phyloP scores from a whole-genome alignment of 2,329 filamentous ascomycete species.

The Fusarium vanettenii region DNA sequence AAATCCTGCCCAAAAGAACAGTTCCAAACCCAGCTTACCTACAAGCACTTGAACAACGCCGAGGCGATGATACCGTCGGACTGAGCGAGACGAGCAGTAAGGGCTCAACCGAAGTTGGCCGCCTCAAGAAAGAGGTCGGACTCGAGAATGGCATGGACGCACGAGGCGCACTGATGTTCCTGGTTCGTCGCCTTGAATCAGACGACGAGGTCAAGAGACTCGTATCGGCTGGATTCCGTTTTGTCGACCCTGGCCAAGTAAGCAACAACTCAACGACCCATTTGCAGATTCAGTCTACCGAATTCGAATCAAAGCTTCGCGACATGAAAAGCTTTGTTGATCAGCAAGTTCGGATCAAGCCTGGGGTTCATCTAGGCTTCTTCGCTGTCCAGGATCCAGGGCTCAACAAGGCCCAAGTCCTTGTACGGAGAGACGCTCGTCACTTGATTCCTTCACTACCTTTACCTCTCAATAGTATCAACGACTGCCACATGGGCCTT shows the following conservation, averaged over 20 bases:
- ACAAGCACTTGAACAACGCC: background rate
- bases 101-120: background rate
- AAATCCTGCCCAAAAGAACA: background rate
- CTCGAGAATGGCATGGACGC: background rate
- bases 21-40: background rate
- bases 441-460: background rate
- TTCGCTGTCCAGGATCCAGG: background rate
- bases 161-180: background rate
- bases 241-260: background rate
- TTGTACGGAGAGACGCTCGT: background rate
- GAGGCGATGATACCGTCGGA: background rate
- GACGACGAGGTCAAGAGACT: background rate
- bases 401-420: background rate
- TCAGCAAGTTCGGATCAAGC: background rate
- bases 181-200: background rate
- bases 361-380: background rate
- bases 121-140: background rate
- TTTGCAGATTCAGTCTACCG: background rate
- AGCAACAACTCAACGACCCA: background rate
- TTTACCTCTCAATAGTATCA: background rate
- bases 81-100: background rate
- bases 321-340: background rate
- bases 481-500: background rate
- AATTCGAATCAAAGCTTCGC: background rate
- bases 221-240: background rate